Conservation (phyloP, 2,329 filamentous ascomycete species). For the Alternaria infectoria region DNA sequence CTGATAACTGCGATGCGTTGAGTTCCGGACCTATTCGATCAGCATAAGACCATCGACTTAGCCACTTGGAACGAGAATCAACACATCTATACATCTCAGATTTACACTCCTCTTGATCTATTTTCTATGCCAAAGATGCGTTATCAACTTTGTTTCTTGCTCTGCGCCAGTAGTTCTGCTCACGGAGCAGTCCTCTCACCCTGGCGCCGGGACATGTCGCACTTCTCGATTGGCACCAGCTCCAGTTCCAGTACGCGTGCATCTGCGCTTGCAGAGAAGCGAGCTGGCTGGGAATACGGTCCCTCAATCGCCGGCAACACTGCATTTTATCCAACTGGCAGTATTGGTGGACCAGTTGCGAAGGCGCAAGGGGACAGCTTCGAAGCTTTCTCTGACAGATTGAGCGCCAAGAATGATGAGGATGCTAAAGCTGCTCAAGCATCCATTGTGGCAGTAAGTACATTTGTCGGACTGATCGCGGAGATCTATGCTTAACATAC, state of each 20-base stretch:
- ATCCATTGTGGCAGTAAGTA: background rate
- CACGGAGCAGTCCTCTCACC: background rate
- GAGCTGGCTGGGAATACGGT: background rate
- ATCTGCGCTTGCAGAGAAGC: background rate
- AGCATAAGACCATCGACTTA: background rate
- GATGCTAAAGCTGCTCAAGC: background rate
- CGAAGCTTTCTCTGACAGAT: background rate
- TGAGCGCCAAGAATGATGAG: background rate
- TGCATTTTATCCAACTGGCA: background rate
- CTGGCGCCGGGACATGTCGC: background rate
- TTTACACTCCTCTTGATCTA: background rate
- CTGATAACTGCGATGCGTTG: background rate
- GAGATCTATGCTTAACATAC: background rate
- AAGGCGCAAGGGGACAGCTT: background rate
- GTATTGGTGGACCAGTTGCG: background rate
- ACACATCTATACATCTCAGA: background rate
- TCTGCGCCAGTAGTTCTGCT: background rate
- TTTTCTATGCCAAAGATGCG: background rate
- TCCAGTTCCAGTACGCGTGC: background rate
- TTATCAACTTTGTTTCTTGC: background rate
- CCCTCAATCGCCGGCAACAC: conserved; percentile 1
- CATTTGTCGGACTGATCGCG: no score
- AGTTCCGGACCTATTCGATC: background rate
- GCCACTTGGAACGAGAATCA: background rate
- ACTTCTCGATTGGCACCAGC: background rate